phyloP scores from a whole-genome alignment of 768 basidiomycete genomes.

The Amanita thiersii region DNA sequence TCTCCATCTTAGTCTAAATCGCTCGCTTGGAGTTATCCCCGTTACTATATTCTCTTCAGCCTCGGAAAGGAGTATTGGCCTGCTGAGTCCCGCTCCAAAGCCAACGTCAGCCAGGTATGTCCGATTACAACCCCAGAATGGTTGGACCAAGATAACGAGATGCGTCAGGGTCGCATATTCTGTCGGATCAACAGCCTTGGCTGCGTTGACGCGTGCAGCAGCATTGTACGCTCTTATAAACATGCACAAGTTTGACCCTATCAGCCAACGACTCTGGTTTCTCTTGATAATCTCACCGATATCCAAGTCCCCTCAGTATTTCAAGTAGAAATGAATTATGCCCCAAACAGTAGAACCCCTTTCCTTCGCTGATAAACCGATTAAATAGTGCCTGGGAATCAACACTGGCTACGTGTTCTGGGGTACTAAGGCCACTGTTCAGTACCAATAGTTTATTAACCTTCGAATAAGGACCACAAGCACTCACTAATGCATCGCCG shows the following conservation, averaged over 20 bases:
- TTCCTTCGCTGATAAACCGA: constrained; percentile 12
- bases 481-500: constrained; percentile 29
- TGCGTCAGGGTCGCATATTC: constrained; percentile 1
- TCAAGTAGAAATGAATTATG: constrained; percentile 13
- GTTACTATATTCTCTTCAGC: constrained; percentile 6
- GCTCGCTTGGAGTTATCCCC: constrained; percentile 8
- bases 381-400: constrained; percentile 11
- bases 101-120: constrained; percentile 9
- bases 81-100: constrained; percentile 2
- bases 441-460: background rate
- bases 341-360: constrained; percentile 18
- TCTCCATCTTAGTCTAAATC: constrained; percentile 4
- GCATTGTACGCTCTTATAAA: constrained; percentile 3
- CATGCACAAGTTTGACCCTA: too few species aligned
- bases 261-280: too few species aligned
- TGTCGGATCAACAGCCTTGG: background rate
- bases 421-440: background rate
- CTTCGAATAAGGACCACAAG: too few species aligned
- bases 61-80: constrained; percentile 8
- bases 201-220: constrained; percentile 6
- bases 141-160: constrained; percentile 8
- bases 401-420: background rate
- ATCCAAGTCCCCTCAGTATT: constrained; percentile 16
- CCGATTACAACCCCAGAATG: background rate
- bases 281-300: constrained; percentile 12